A percentile compares a stretch with the other conserved stretches of the same genome.
Conservation (phyloP, 2,329 filamentous ascomycete genomes). For the Peltaster fructicola region DNA sequence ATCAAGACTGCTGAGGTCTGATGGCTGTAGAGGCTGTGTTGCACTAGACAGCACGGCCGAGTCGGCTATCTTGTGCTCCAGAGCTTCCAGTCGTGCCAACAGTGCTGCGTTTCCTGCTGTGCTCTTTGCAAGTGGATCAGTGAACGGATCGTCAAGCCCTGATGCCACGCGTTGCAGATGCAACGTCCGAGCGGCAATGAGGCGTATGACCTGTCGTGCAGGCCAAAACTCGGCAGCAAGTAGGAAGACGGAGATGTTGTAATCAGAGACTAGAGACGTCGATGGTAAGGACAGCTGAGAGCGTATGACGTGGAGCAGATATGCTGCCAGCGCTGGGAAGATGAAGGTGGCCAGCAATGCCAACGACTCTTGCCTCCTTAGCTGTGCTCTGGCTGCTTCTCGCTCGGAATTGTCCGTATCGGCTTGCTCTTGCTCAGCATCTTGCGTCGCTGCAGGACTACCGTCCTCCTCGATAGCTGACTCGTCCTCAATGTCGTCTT, state of each 20-base stretch:
- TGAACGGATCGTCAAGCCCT: constrained; percentile 10
- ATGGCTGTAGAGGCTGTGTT: constrained; percentile 13
- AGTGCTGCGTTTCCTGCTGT: not conserved
- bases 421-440: constrained; percentile 3
- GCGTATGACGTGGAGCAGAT: constrained; percentile 65
- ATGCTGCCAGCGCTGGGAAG: constrained; percentile 63
- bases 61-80: constrained; percentile 16
- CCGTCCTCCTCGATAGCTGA: constrained; percentile 6
- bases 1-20: constrained; percentile 15
- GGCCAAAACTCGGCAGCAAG: constrained; percentile 75
- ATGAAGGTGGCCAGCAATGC: constrained; percentile 65
- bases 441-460: constrained; percentile 2
- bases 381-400: constrained; percentile 36
- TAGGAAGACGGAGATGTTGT: constrained; percentile 81
- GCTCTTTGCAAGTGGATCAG: not conserved
- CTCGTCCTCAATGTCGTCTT: constrained; percentile 6
- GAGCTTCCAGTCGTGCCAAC: constrained; percentile 12
- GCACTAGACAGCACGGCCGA: constrained; percentile 11
- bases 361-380: constrained; percentile 56
- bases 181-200: constrained; percentile 62
- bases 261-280: constrained; percentile 76
- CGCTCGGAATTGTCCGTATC: constrained; percentile 6
- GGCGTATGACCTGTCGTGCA: constrained; percentile 60
- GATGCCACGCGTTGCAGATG: constrained; percentile 59
- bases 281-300: constrained; percentile 66